Evolutionary conservation across 805 yeast species (phyloP), one percentile per base, ranked within the genome.

Genomic region (Maudiozyma serrabonitensis): DNA sequence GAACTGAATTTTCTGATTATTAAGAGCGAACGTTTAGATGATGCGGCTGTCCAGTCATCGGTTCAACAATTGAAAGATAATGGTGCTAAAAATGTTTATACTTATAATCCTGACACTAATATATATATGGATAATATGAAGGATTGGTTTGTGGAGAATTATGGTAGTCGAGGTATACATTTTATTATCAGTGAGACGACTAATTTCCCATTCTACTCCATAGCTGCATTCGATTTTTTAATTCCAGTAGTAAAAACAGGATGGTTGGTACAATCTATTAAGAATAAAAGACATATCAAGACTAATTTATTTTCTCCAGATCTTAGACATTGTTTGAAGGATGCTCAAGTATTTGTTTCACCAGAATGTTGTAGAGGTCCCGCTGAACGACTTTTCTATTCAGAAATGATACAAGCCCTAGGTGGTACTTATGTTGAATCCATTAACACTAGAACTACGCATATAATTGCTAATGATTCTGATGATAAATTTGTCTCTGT

Each of bases 361-460:
- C 44, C 47, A 25, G 47, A 42, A 12, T 31, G 43, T 0, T 69
- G 69, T 1, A 79, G 26, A 21, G 21, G 80, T 4, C 88, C 82
- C 53, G 74, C 76, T 44, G 90, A 82, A 49, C 79, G 78, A n/a
- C 72, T 87, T 15, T 75, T 80, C 54, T 82, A 81, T 6, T 87
- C 84, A 0, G 83, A 83, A 2, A 46, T 66, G 34, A 50, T 69
- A 1, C 66, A 76, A 19, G 81, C 86, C 1, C 73, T 86, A 52
- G 98, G 97, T 1, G 98, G 96, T 3, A 81, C 78, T 34, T 80
- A 72, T 58, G 69, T 79, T 40, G 84, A 82, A 52, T 56, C 59
- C 16, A 69, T 90, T 31, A 81, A 87, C 8, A 75, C 76, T 47
- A 77, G 76, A 54, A 86, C 95, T 1, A 87, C 96, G 0, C 97